Evolutionary conservation across 2,329 filamentous ascomycete genomes (phyloP).

Genomic region (Colletotrichum gloeosporioides): DNA sequence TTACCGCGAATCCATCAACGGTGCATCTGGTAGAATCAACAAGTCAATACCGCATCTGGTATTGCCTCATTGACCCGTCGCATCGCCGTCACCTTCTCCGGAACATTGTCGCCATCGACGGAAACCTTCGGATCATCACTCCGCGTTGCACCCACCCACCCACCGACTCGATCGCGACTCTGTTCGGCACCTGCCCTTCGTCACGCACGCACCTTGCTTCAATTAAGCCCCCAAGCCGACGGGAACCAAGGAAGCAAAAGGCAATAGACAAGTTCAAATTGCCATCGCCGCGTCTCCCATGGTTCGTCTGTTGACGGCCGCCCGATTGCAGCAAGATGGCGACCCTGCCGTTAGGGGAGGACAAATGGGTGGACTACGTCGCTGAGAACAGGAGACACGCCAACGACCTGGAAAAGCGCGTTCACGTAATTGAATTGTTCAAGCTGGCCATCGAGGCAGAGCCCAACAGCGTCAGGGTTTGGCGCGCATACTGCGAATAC

Average conservation of each 20-base stretch:
- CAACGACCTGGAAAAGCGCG: conserved; percentile 68
- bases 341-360: conserved; percentile 70
- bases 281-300: conserved; percentile 1
- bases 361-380: conserved; percentile 78
- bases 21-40: not conserved
- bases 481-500: conserved; percentile 81
- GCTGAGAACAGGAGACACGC: conserved; percentile 71
- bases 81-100: not conserved
- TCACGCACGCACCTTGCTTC: not conserved
- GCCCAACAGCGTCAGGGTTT: conserved; percentile 75
- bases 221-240: not conserved
- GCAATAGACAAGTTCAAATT: not conserved
- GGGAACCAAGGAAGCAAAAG: not conserved
- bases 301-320: conserved; percentile 20
- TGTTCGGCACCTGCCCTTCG: not conserved
- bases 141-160: not conserved
- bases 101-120: not conserved
- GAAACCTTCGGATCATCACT: not conserved
- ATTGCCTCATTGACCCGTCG: not conserved
- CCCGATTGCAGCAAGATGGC: conserved; percentile 42
- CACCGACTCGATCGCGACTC: not conserved
- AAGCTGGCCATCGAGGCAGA: conserved; percentile 74
- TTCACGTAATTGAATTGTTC: conserved; percentile 75
- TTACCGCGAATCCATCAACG: not conserved
- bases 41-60: not conserved